Conservation (phyloP, 352 stramenopile species). For the Phytophthora melonis region DNA sequence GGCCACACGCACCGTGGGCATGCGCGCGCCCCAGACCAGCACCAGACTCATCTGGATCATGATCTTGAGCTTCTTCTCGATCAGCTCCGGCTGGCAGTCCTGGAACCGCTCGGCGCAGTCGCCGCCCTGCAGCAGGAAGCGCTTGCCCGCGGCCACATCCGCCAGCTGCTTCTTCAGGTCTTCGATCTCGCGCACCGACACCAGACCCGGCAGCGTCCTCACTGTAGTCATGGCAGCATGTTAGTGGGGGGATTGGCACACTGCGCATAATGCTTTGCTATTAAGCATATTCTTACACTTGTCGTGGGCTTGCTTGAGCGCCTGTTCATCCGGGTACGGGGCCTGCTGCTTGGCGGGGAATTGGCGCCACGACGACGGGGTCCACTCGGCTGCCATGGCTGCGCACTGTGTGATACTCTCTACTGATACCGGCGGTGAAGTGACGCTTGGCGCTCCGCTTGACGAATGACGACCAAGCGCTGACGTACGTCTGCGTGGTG, state of each 20-base stretch:
- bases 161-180: constrained; percentile 91
- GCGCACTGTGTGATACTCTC: not conserved
- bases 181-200: constrained; percentile 97
- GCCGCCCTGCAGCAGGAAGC: constrained; percentile 98
- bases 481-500: constrained; percentile 17
- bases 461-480: constrained; percentile 34
- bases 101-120: constrained; percentile 99
- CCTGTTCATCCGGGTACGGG: constrained; percentile 68
- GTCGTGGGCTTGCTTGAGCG: constrained; percentile 76
- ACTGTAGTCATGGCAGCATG: constrained; percentile 59
- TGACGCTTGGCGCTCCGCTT: constrained; percentile 15
- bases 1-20: constrained; percentile 96
- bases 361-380: constrained; percentile 76
- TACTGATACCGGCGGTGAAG: not conserved
- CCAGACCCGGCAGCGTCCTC: constrained; percentile 88
- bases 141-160: constrained; percentile 95
- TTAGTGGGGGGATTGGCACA: constrained; percentile 12
- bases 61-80: constrained; percentile 95
- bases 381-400: constrained; percentile 48
- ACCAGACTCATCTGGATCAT: constrained; percentile 98
- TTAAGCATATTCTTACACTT: constrained; percentile 52
- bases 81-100: constrained; percentile 87
- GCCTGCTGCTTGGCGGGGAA: constrained; percentile 89
- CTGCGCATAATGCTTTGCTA: constrained; percentile 24
- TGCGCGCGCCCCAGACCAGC: constrained; percentile 97